Conservation (phyloP, 345 rosid genomes). For the Salix arbutifolia region DNA sequence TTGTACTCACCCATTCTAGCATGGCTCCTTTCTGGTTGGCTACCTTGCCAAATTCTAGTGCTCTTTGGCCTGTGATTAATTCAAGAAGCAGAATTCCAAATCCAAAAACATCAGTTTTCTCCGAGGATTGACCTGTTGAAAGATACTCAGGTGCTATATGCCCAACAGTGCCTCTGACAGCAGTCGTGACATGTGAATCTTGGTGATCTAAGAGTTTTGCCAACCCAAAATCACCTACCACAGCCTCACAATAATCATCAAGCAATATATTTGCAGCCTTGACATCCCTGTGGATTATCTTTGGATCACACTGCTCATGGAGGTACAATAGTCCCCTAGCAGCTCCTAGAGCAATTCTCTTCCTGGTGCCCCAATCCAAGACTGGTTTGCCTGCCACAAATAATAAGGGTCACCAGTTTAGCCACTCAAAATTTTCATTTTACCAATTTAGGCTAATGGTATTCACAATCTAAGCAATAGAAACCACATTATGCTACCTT, state of each 20-base stretch:
- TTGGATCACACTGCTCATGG: constrained; percentile 97
- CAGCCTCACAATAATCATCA: constrained; percentile 89
- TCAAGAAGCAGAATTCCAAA: constrained; percentile 94
- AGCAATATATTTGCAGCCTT: constrained; percentile 95
- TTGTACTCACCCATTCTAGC: constrained; percentile 76
- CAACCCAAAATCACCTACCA: constrained; percentile 93
- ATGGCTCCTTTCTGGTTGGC: constrained; percentile 95
- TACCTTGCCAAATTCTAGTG: constrained; percentile 84
- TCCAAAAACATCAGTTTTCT: constrained; percentile 95
- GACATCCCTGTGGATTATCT: constrained; percentile 96
- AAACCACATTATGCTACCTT: constrained; percentile 42
- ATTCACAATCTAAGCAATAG: no score
- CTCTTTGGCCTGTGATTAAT: constrained; percentile 88
- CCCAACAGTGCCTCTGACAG: constrained; percentile 95
- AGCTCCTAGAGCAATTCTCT: constrained; percentile 91
- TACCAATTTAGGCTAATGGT: background rate
- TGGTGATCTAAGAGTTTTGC: constrained; percentile 96
- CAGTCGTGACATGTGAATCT: constrained; percentile 94
- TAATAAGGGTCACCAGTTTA: background rate
- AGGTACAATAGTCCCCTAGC: constrained; percentile 86
- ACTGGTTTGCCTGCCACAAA: constrained; percentile 53
- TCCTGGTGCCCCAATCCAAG: constrained; percentile 90
- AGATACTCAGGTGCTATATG: constrained; percentile 98
- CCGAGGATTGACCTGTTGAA: constrained; percentile 96
- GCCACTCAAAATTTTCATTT: background rate